Evolutionary conservation across 768 basidiomycete genomes (phyloP).

Genomic region (Goffeauzyma gilvescens): DNA sequence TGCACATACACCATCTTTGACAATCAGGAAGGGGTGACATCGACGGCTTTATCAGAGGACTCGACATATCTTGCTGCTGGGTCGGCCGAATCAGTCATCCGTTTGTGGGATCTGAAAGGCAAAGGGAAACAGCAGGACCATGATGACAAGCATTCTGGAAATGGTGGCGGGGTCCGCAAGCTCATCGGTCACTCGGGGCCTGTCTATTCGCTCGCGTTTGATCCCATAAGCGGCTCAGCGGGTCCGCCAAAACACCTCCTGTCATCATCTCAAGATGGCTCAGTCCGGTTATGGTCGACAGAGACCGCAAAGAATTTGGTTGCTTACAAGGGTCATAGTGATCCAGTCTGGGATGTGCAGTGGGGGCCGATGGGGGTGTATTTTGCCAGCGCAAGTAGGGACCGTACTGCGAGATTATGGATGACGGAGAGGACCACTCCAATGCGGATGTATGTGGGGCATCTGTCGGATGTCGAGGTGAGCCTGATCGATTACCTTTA

Average conservation of each 20-base stretch:
- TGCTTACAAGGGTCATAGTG: constrained; percentile 73
- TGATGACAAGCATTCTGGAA: not conserved
- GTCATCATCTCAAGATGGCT: constrained; percentile 80
- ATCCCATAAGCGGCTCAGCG: constrained; percentile 72
- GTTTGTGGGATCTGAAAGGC: constrained; percentile 85
- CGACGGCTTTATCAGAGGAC: constrained; percentile 74
- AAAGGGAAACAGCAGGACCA: constrained; percentile 38
- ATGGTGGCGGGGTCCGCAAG: constrained; percentile 47
- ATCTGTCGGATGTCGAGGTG: constrained; percentile 91
- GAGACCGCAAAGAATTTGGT: constrained; percentile 87
- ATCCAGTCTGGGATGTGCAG: constrained; percentile 96
- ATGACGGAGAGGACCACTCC: constrained; percentile 76
- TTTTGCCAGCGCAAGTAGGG: constrained; percentile 86
- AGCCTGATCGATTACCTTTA: constrained; percentile 36
- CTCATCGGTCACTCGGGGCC: constrained; percentile 92
- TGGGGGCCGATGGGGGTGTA: constrained; percentile 99
- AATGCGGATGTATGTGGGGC: constrained; percentile 80
- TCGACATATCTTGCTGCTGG: constrained; percentile 83
- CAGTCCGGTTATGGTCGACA: constrained; percentile 79
- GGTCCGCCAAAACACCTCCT: constrained; percentile 68
- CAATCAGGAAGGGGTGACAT: constrained; percentile 73
- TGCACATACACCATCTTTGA: constrained; percentile 92
- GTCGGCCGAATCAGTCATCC: constrained; percentile 84
- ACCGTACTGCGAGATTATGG: constrained; percentile 88
- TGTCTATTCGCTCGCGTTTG: constrained; percentile 84